Percentiles rank a stretch among this genome's conserved stretches.
phyloP scores from a whole-genome alignment of 805 yeast genomes.

The Brettanomyces anomalus region DNA sequence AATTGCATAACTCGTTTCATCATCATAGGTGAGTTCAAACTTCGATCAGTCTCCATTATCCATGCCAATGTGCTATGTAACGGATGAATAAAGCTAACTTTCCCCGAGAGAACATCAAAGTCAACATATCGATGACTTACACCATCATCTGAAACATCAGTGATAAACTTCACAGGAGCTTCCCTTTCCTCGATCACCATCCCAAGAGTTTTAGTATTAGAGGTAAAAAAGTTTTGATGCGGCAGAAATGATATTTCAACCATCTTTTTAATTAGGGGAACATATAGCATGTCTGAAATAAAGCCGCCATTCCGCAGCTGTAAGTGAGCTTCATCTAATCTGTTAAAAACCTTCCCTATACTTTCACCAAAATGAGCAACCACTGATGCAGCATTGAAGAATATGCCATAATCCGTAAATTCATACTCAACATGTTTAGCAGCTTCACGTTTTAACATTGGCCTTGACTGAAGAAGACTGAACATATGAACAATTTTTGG shows the following conservation, averaged over 20 bases:
- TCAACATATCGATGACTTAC: slow-evolving; percentile 22
- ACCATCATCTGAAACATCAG: slow-evolving; percentile 15
- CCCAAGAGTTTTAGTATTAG: not conserved
- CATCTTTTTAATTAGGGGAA: slow-evolving; percentile 4
- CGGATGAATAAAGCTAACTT: slow-evolving; percentile 72
- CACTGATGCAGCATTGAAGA: slow-evolving; percentile 60
- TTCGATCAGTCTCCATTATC: slow-evolving; percentile 47
- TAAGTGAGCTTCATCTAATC: slow-evolving; percentile 7
- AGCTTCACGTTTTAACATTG: slow-evolving; percentile 66
- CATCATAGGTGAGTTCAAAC: slow-evolving; percentile 8
- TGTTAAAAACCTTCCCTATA: slow-evolving; percentile 37
- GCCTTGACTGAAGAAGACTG: slow-evolving; percentile 66
- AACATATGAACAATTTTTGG: slow-evolving; percentile 50
- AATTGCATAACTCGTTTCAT: slow-evolving; percentile 6
- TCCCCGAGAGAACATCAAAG: slow-evolving; percentile 35
- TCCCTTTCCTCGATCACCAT: slow-evolving; percentile 18
- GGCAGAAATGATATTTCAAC: slow-evolving; percentile 8
- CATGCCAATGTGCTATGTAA: slow-evolving; percentile 65
- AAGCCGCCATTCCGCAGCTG: slow-evolving; percentile 3
- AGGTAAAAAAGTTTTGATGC: not conserved
- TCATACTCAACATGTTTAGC: slow-evolving; percentile 86
- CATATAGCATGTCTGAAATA: slow-evolving; percentile 1
- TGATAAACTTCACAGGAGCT: slow-evolving; percentile 11
- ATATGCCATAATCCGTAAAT: slow-evolving; percentile 69
- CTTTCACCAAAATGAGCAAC: slow-evolving; percentile 53